Evolutionary conservation across 139 green algal genomes (phyloP), one percentile per base, ranked within the genome.

Genomic region (Choricystis sp.): DNA sequence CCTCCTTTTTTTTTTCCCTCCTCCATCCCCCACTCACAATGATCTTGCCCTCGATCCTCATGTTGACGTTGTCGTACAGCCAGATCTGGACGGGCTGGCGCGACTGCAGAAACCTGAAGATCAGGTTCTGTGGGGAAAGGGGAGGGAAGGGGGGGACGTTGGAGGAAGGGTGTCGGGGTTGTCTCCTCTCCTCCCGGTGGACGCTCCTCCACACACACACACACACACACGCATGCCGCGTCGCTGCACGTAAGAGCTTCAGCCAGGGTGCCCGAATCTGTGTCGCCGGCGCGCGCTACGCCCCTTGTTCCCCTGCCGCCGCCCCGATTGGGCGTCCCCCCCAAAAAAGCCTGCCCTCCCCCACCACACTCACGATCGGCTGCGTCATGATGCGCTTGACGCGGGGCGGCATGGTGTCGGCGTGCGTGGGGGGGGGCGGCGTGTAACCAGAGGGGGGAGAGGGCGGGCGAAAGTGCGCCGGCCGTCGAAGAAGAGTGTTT

Each of bases 71-170:
- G 49, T 98, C 92, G 65, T 83, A 99, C 24, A 99, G 77, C 94
- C 94, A 99, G 31, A 99, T 89, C 72, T 95, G 84, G 25, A 99
- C 85, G 28, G 87, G 80, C 67, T 90, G 87, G 76, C 83, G 81
- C 66, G 84, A 96, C 69, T 99, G 93, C 29, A 99, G 64, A 68
- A 96, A 98, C 66, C 91, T 77, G 71, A 98, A 98, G 64, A 98
- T 98, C 62, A 98, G 77, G 77, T 98, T 98, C 75, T 84, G 75
- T 4, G 9, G 29, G 27, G 49, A 28, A 1, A 31, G 61, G 68
- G 66, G n/a, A 52, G 14, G 40, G 28, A 28, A 31, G 21, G 23
- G 26, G 3, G n/a, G 16, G 2, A 22, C 4, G 26, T 49, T 24
- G 56, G 57, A 19, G 29, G 60, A 1, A 58, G 2, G 26, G 3